Evolutionary conservation across 2,329 filamentous ascomycete species (phyloP).

Genomic region (Helotiales sp.): DNA sequence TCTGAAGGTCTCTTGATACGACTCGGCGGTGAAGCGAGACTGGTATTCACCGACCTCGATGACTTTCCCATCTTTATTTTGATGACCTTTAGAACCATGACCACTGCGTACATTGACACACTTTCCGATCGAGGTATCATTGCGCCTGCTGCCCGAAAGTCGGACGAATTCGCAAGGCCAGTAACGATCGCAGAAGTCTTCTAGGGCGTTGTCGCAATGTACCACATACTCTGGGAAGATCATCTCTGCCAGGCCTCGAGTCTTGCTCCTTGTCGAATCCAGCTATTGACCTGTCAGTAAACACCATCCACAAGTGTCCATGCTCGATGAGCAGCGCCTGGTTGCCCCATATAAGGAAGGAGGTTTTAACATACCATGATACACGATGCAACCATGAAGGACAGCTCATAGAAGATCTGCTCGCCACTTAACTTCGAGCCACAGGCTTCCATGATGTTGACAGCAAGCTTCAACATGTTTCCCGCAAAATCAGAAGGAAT

Average conservation of each 20-base stretch:
- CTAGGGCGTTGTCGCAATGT: neutral
- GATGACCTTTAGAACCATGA: conserved; percentile 6
- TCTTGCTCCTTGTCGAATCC: neutral
- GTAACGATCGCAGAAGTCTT: conserved; percentile 2
- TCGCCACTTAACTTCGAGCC: neutral
- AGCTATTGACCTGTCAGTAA: no score
- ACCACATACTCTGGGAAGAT: conserved; percentile 6
- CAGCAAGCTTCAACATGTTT: neutral
- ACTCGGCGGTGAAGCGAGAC: neutral
- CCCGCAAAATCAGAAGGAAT: neutral
- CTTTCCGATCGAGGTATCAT: neutral
- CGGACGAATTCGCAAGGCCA: conserved; percentile 3
- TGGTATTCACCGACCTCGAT: neutral
- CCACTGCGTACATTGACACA: conserved; percentile 6
- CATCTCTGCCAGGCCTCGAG: neutral
- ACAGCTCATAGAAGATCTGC: neutral
- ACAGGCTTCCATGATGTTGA: conserved; percentile 1
- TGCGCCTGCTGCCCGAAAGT: neutral
- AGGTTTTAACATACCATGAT: no score
- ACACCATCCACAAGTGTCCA: no score
- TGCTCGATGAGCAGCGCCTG: no score
- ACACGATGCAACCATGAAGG: conserved; percentile 2
- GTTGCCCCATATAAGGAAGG: no score
- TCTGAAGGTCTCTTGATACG: neutral
- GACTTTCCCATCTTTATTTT: conserved; percentile 4